Base-by-base conservation (phyloP, 1,284 basidiomycete genomes). In the Heterobasidion irregulare region DNA sequence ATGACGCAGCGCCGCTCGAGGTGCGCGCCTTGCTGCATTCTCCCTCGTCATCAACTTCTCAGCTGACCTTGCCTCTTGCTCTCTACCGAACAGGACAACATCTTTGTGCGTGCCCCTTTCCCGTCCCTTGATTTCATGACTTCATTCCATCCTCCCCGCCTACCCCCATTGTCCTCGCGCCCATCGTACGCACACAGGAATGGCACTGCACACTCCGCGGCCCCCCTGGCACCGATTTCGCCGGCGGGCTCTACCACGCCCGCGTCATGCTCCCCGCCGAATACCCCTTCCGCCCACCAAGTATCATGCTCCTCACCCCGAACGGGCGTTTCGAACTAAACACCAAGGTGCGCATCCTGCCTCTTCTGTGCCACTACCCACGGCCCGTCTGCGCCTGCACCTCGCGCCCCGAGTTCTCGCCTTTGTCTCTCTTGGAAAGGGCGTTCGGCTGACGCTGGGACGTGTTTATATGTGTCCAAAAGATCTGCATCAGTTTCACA, bases 141-240 rank as follows among this genome's bases (percentile, higher is more conserved):
- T 5, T 26, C 26, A 26, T 4, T 26, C 26, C 26, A 26, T 5
- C 38, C 38, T 41, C 38, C 38, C 38, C 38, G 38, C n/a, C 6
- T 8, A 10, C n/a, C 38, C 38, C 38, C n/a, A 3, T 54, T 68
- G 66, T 64, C 56, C 26, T 66, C 66, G 57, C 8, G 47, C 69
- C 74, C 54, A 56, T 58, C 70, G 55, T 64, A 52, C 43, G 10
- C 62, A 92, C 26, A 26, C 26, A 26, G 88, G 94, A 97, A 76
- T 99, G 96, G 96, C 95, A 98, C 68, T 98, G 94, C 65, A 98
- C 96, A 7, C 77, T 98, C 52, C 84, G 93, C 58, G 96, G 95
- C 1, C 85, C 95, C 2, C 64, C 79, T 16, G 92, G 84, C 5
- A 94, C 89, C 33, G 94, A 96, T 65, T 98, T 92, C 61, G 92